Base-by-base conservation (phyloP, 1,139 yeast genomes). In the Yamadazyma aaseri region DNA sequence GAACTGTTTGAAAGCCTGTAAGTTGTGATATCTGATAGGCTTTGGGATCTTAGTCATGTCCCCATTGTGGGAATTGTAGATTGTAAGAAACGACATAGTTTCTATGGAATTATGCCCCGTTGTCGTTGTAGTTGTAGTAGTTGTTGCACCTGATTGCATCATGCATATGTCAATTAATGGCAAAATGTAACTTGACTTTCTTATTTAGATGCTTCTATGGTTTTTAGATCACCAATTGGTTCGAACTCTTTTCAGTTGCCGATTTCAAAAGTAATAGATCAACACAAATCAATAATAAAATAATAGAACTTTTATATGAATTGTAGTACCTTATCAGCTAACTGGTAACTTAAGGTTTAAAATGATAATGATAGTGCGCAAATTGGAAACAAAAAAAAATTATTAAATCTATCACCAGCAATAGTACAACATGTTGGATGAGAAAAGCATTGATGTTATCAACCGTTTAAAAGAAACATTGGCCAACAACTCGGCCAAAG, bases 1-100 rank as follows among this genome's bases (percentile, higher is more conserved):
- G 40, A 33, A 75, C 17, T 53, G 60, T 46, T 72, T 76, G 36
- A 80, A 61, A 20, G 73, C 68, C 15, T 63, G 64, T 31, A 77
- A 43, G 4, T 56, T 53, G 34, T 65, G 72, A 45, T 61, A 69
- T 38, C 74, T 54, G 15, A 70, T 54, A 1, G 76, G 76, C 38
- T 69, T 70, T 15, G 74, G 69, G 12, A 68, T 52, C 34, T 51
- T 53, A n/a, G 54, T 36, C 8, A 48, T 40, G 5, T 52, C 50
- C 5, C 76, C 76, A 38, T 53, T 64, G 39, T 70, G 75, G 28
- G 70, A 61, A 45, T 67, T 67, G 45, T 63, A 61, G 5, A 68
- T 52, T n/a, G 50, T 45, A 32, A 69, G 48, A 33, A 63, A 63
- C 12, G 63, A 45, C 42, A 41, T 39, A 16, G 39, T 26, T 27